Conservation (phyloP, 805 yeast genomes). For the Phaffomyces antillensis region DNA sequence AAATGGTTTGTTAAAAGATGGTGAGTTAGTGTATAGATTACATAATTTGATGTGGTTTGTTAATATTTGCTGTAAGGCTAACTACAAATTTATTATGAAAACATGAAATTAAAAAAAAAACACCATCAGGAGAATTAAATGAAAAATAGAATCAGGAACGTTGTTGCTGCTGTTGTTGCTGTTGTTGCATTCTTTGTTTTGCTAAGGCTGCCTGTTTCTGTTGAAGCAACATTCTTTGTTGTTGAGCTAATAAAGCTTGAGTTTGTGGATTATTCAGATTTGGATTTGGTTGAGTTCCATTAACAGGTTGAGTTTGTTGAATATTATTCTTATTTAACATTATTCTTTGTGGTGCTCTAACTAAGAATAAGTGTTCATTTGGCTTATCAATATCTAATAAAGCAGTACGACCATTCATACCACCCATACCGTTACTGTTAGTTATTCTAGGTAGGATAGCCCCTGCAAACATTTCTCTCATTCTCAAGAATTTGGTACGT, state of each 20-base stretch:
- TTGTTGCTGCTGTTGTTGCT: neutral
- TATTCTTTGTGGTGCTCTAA: slow-evolving; percentile 42
- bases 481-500: slow-evolving; percentile 68
- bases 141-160: neutral
- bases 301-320: slow-evolving; percentile 5
- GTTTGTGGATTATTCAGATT: slow-evolving; percentile 6
- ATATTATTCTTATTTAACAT: slow-evolving; percentile 18
- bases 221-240: slow-evolving; percentile 6
- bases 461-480: slow-evolving; percentile 92
- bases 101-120: neutral
- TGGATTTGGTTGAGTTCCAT: no score
- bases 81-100: no score
- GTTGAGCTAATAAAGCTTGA: slow-evolving; percentile 4
- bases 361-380: slow-evolving; percentile 51
- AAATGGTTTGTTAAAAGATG: slow-evolving; percentile 11
- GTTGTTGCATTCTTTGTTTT: slow-evolving; percentile 4
- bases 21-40: neutral
- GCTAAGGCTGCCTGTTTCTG: slow-evolving; percentile 3
- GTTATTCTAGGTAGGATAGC: slow-evolving; percentile 64
- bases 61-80: no score
- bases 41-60: neutral
- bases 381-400: slow-evolving; percentile 67
- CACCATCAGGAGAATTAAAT: neutral
- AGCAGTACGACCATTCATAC: slow-evolving; percentile 74
- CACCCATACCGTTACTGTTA: slow-evolving; percentile 56